These are phyloP conservation scores for Porodaedalea pini DNA, from an alignment of 1,284 basidiomycete genomes.

Conservation along the genomic window DNA sequence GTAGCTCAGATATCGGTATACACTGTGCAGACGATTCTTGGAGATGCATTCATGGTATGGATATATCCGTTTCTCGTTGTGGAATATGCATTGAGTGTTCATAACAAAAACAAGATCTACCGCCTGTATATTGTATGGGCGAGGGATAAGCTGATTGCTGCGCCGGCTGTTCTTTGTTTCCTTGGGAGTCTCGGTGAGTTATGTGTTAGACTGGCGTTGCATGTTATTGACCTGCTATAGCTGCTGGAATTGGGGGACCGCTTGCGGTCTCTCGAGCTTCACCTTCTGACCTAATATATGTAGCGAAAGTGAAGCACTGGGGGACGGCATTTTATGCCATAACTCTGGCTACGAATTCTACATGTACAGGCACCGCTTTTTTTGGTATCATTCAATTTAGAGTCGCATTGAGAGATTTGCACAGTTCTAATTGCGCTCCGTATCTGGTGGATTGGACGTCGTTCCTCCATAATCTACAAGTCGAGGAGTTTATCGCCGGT, in stretches of 20 bases:
- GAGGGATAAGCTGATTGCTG: constrained; percentile 1
- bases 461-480: constrained; percentile 20
- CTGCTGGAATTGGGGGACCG: constrained; percentile 1
- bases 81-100: neutral
- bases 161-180: constrained; percentile 6
- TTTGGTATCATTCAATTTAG: neutral
- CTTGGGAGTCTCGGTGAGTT: constrained; percentile 2
- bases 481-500: constrained; percentile 30
- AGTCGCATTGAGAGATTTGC: neutral
- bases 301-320: constrained; percentile 15
- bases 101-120: neutral
- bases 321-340: constrained; percentile 22
- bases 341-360: constrained; percentile 22
- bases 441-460: constrained; percentile 34
- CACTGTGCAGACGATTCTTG: constrained; percentile 21
- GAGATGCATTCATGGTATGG: constrained; percentile 20
- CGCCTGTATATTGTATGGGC: constrained; percentile 14
- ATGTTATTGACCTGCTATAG: neutral
- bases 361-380: constrained; percentile 14
- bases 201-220: neutral
- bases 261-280: constrained; percentile 1
- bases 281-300: constrained; percentile 2
- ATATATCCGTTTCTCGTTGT: neutral
- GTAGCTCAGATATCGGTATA: constrained; percentile 21
- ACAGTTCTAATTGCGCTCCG: constrained; percentile 34